Evolutionary conservation across 2,329 filamentous ascomycete species (phyloP), one percentile per base, ranked within the genome.

Genomic region (Endothia cerciana): DNA sequence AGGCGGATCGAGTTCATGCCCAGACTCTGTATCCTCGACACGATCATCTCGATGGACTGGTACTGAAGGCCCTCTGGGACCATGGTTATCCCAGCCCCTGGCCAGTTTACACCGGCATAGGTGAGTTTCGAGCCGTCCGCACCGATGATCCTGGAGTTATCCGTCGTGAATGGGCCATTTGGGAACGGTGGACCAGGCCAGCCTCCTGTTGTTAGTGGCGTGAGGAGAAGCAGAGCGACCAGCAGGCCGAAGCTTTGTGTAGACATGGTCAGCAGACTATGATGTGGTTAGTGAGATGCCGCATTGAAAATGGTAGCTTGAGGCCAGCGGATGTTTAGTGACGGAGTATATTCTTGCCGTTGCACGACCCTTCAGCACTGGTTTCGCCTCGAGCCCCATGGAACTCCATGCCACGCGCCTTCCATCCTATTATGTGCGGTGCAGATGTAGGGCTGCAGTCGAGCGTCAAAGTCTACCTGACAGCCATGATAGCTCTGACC

Each of bases 51-150:
- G 58, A 89, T 79, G 0, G 86, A 88, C 43, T 83, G 82, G 74
- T 88, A 88, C 72, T 88, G 86, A 2, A 89, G 79, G 3, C 87
- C 87, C 69, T 90, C 87, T 0, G 87, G 87, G 0, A 89, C 79
- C 87, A 89, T 89, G n/a, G 83, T 81, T 55, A 88, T 86, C 55
- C 81, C 82, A 19, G 85, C 82, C 0, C 86, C 87, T 0, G 87
- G 85, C 87, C 87, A 89, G 70, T 89, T 89, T 15, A 81, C 81
- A 0, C 87, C 86, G 4, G 83, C 85, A 64, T 84, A 82, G 7
- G 78, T 82, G 41, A 87, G 75, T 41, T 77, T 78, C 2, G 78
- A 72, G 45, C 80, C 80, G 0, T 76, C 74, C 1, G 78, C 74
- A 66, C 83, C 78, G 53, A 77, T 75, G 60, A 84, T 80, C 71